These are phyloP conservation scores for Sporothrix mexicana DNA, from an alignment of 2,329 filamentous ascomycete genomes.

Conservation along the genomic window DNA sequence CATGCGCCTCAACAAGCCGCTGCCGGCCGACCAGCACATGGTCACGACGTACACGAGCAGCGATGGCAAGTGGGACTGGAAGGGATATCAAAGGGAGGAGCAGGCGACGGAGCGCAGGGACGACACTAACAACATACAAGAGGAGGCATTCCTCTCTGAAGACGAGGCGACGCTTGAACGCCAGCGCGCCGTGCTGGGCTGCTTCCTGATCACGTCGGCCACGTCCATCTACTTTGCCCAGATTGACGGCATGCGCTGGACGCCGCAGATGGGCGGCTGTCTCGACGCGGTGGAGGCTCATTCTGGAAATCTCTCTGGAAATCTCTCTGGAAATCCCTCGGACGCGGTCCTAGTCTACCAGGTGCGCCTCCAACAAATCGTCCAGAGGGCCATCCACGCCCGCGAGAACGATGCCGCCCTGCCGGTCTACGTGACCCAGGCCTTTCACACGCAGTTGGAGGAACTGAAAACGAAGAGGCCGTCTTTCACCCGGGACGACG, in stretches of 20 bases:
- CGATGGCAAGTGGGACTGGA: not conserved
- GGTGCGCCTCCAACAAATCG: conserved; percentile 49
- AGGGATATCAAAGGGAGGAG: not conserved
- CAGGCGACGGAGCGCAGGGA: too few relatives aligned
- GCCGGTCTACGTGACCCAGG: not conserved
- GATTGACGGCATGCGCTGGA: conserved; percentile 62
- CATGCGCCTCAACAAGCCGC: conserved; percentile 49
- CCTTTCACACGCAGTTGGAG: conserved; percentile 14
- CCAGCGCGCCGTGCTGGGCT: conserved; percentile 54
- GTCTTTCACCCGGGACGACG: not conserved
- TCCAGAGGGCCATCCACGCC: conserved; percentile 42
- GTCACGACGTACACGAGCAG: conserved; percentile 3
- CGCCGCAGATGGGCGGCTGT: conserved; percentile 62
- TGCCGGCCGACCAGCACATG: conserved; percentile 30
- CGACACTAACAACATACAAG: conserved; percentile 29
- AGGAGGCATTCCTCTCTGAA: not conserved
- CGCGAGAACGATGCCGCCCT: not conserved
- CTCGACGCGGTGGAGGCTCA: conserved; percentile 52
- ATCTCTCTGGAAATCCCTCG: conserved; percentile 48
- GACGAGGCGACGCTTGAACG: conserved; percentile 54
- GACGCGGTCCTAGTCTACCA: conserved; percentile 56
- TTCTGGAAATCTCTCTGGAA: conserved; percentile 51
- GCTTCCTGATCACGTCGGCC: conserved; percentile 50
- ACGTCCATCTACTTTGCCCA: conserved; percentile 47
- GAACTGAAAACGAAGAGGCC: not conserved